Evolutionary conservation across 306 rosid species (phyloP).

Genomic region (barrel medic (Medicago truncatula)): DNA sequence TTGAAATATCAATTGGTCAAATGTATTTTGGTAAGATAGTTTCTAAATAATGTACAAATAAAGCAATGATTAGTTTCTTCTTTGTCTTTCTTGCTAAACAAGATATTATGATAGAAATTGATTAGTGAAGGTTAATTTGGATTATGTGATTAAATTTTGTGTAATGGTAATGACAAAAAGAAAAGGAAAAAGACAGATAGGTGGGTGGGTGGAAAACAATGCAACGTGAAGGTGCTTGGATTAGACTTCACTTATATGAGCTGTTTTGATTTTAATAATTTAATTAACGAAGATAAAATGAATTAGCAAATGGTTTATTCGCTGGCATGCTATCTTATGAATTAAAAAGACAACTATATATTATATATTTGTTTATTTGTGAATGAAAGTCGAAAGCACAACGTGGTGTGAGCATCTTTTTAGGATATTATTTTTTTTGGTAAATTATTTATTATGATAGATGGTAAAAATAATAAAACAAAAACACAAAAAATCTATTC

Average conservation of each 20-base stretch:
- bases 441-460: background rate
- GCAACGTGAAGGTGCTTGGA: slow-evolving; percentile 37
- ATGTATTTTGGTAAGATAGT: background rate
- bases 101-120: slow-evolving; percentile 15
- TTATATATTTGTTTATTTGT: slow-evolving; percentile 4
- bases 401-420: slow-evolving; percentile 17
- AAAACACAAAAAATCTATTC: no score
- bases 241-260: slow-evolving; percentile 47
- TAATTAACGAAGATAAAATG: slow-evolving; percentile 1
- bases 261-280: slow-evolving; percentile 28
- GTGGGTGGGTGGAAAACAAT: slow-evolving; percentile 30
- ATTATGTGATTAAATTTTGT: background rate
- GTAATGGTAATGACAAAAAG: background rate
- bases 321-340: slow-evolving; percentile 41
- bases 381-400: background rate
- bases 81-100: slow-evolving; percentile 31
- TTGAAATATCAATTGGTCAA: slow-evolving; percentile 16
- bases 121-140: background rate
- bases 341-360: slow-evolving; percentile 12
- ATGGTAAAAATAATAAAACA: background rate
- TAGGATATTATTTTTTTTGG: background rate
- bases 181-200: slow-evolving; percentile 12
- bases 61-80: background rate
- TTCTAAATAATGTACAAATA: slow-evolving; percentile 1
- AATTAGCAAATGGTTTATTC: slow-evolving; percentile 31